Percentiles rank a stretch among this genome's conserved stretches.
Evolutionary conservation across 768 basidiomycete species (phyloP).

Genomic region (Rhizopogon vinicolor): DNA sequence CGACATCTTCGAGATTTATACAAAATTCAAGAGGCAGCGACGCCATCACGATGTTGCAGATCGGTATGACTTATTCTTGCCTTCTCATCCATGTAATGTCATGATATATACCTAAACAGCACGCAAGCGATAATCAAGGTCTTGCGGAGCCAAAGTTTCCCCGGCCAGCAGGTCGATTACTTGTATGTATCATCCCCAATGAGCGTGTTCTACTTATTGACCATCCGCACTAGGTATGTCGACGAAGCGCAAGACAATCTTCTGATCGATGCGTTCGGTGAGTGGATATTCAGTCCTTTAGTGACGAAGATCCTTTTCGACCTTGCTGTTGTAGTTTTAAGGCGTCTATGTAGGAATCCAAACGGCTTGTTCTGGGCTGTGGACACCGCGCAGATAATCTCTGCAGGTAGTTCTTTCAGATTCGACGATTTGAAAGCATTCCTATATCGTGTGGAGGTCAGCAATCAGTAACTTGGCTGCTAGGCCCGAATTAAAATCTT

Average conservation of each 20-base stretch:
- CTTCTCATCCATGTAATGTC: neutral
- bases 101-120: slow-evolving; percentile 23
- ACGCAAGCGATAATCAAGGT: slow-evolving; percentile 45
- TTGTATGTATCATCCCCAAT: slow-evolving; percentile 36
- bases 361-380: slow-evolving; percentile 76
- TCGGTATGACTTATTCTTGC: slow-evolving; percentile 30
- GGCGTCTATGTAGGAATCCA: slow-evolving; percentile 57
- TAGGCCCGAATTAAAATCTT: neutral
- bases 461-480: neutral
- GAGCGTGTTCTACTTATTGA: neutral
- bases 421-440: slow-evolving; percentile 72
- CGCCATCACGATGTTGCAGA: slow-evolving; percentile 56
- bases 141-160: slow-evolving; percentile 13
- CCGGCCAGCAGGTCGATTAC: slow-evolving; percentile 45
- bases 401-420: slow-evolving; percentile 65
- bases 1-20: slow-evolving; percentile 46
- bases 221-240: slow-evolving; percentile 45
- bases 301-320: neutral
- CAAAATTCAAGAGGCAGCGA: slow-evolving; percentile 35
- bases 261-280: slow-evolving; percentile 58
- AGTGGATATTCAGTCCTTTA: slow-evolving; percentile 8
- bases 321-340: slow-evolving; percentile 40
- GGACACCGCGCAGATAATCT: slow-evolving; percentile 77
- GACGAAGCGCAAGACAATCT: slow-evolving; percentile 76
- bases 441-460: slow-evolving; percentile 56